A percentile compares a stretch with the other conserved stretches of the same genome.
phyloP scores from a whole-genome alignment of 306 rosid species.

The Psophocarpus tetragonolobus region DNA sequence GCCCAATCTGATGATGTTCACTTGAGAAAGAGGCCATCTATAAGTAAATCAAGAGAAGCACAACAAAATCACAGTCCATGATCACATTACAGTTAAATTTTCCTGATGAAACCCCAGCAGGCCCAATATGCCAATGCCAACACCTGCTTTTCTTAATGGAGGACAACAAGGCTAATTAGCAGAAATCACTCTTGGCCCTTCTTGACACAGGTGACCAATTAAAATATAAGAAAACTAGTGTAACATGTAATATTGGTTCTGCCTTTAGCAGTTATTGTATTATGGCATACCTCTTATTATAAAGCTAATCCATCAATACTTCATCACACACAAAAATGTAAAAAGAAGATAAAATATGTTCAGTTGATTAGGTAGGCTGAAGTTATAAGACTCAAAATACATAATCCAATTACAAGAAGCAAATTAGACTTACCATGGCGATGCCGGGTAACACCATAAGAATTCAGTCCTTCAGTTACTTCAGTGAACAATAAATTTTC shows the following conservation, averaged over 20 bases:
- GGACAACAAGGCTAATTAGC: background rate
- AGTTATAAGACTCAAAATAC: background rate
- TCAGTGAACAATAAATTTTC: slow-evolving; percentile 85
- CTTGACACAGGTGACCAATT: background rate
- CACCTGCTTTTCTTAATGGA: background rate
- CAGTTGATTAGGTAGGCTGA: background rate
- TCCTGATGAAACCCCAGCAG: background rate
- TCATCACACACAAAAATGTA: background rate
- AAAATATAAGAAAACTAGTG: background rate
- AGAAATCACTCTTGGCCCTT: background rate
- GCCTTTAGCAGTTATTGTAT: background rate
- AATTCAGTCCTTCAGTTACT: slow-evolving; percentile 83
- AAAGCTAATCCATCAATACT: background rate
- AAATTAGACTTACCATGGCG: slow-evolving; percentile 74
- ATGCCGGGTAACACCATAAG: slow-evolving; percentile 88
- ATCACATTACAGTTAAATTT: background rate
- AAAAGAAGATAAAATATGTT: background rate
- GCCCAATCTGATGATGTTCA: background rate
- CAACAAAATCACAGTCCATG: background rate
- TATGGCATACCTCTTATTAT: background rate
- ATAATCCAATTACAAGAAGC: background rate
- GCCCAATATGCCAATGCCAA: background rate
- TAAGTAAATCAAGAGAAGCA: background rate
- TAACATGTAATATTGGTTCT: background rate
- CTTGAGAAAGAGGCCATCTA: background rate